Evolutionary conservation across 768 basidiomycete genomes (phyloP).

Genomic region (Cystofilobasidium capitatum): DNA sequence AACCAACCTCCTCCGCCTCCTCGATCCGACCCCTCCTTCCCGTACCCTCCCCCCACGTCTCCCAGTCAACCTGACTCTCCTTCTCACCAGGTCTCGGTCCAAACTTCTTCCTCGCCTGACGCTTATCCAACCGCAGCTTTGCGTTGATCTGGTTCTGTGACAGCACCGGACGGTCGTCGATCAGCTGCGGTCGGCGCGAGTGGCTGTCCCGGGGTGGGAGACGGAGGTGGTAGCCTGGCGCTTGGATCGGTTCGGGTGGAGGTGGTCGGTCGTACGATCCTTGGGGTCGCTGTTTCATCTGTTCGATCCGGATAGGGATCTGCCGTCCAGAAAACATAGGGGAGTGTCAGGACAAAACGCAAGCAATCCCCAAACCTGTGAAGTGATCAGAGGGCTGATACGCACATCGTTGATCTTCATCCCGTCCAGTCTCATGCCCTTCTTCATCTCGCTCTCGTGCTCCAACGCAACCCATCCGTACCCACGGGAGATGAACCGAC

Average conservation of each 20-base stretch:
- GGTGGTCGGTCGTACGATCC: background rate
- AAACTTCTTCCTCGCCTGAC: background rate
- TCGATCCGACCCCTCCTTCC: background rate
- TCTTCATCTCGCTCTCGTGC: background rate
- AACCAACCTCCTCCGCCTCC: background rate
- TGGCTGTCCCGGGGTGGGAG: background rate
- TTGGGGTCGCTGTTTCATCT: background rate
- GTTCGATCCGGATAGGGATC: background rate
- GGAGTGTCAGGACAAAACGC: background rate
- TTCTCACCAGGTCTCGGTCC: background rate
- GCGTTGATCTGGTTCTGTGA: too few relatives aligned
- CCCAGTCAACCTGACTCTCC: background rate
- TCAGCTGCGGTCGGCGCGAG: background rate
- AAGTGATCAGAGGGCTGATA: background rate
- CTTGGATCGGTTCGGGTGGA: background rate
- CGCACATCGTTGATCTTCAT: conserved; percentile 15
- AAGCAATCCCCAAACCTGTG: background rate
- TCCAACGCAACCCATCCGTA: conserved; percentile 19
- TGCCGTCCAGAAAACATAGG: background rate
- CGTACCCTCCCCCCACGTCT: background rate
- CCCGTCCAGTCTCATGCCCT: conserved; percentile 3
- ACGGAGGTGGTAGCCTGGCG: background rate
- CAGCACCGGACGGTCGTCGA: background rate
- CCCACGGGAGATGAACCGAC: conserved; percentile 17
- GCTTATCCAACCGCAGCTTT: background rate